Base-by-base conservation (phyloP, 2,329 filamentous ascomycete genomes). In the Calonectria leucothoes region DNA sequence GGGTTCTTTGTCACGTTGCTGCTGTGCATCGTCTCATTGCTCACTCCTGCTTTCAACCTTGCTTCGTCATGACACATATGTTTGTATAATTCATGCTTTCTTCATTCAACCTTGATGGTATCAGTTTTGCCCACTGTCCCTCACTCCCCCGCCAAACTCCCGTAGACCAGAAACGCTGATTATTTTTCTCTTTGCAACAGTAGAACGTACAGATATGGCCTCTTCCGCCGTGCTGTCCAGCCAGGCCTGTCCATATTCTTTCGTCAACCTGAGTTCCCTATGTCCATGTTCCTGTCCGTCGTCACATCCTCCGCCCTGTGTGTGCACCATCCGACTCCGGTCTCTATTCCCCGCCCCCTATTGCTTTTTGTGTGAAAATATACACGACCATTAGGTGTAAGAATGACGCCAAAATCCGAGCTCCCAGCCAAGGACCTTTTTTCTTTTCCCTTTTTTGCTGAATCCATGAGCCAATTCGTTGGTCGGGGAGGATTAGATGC, bases 341-440 rank as follows among this genome's bases (percentile, higher is more conserved):
- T 69, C 71, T 79, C 79, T 79, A 78, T 76, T 75, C 66, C 71
- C 75, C 69, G 66, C 51, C 66, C 66, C 77, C 74, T 49, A 75
- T 78, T 72, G 75, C 79, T 80, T 81, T 75, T 77, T 61, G 67
- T 78, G 74, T 77, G 71, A 76, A 78, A 80, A 81, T 81, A 75
- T 80, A 81, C 79, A 81, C 75, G 79, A 75, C 74, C 77, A 80
- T 81, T 80, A 80, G 71, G 76, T 69, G 67, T 78, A 80, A 71
- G 77, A 81, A 80, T 76, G 75, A 81, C 80, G 76, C 78, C 79
- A 81, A 74, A 81, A 80, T 63, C 78, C 74, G 78, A 78, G 79
- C 79, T 77, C 76, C 79, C 75, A 80, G 77, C 77, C 78, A 76
- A 76, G 74, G 75, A 71, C 77, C 78, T 70, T 78, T 78, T 48